Evolutionary conservation across 768 basidiomycete genomes (phyloP).

Genomic region (Pisolithus marmoratus): DNA sequence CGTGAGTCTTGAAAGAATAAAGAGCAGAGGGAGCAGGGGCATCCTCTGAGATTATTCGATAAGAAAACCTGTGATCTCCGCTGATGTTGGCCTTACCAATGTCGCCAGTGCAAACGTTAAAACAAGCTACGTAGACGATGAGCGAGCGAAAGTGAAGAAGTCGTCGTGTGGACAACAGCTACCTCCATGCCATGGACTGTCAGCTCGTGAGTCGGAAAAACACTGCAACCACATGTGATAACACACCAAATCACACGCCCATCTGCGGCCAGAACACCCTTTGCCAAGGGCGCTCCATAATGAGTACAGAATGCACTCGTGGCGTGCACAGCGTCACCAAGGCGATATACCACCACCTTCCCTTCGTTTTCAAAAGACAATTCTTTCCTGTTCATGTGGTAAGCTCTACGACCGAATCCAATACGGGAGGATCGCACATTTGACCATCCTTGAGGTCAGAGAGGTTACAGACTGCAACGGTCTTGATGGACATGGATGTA

Average conservation of each 20-base stretch:
- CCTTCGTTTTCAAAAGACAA: conserved; percentile 69
- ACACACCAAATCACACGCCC: conserved; percentile 75
- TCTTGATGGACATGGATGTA: conserved; percentile 31
- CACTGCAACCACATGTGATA: not conserved
- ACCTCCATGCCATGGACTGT: conserved; percentile 88
- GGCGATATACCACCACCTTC: conserved; percentile 70
- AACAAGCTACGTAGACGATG: conserved; percentile 55
- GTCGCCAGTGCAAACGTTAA: conserved; percentile 79
- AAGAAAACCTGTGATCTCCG: not conserved
- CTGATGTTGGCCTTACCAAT: conserved; percentile 46
- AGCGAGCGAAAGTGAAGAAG: no score
- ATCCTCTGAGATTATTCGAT: conserved; percentile 54
- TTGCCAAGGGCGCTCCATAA: conserved; percentile 83
- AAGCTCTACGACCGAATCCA: not conserved
- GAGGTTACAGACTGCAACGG: conserved; percentile 43
- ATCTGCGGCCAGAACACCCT: conserved; percentile 74
- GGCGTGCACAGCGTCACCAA: conserved; percentile 71
- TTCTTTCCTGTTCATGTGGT: conserved; percentile 56
- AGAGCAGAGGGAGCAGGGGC: conserved; percentile 78
- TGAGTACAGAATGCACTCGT: conserved; percentile 87
- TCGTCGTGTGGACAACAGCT: conserved; percentile 3
- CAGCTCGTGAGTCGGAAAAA: not conserved
- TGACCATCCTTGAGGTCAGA: conserved; percentile 49
- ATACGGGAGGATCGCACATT: conserved; percentile 33
- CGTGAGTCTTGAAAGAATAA: conserved; percentile 67